Evolutionary conservation across 768 basidiomycete species (phyloP), one percentile per base, ranked within the genome.

Genomic region (Rossbeevera mucosa): DNA sequence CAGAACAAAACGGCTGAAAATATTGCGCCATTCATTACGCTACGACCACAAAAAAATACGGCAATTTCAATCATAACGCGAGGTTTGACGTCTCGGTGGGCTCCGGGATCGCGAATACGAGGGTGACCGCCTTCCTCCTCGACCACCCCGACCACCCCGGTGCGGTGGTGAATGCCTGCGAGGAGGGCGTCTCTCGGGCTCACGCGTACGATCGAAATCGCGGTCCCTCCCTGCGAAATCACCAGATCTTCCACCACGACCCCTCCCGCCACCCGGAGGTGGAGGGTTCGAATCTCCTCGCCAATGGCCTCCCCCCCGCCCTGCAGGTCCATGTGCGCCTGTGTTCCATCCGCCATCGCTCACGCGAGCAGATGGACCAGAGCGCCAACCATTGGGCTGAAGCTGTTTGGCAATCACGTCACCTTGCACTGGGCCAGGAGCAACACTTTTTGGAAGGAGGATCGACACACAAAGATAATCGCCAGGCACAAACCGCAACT

Each of bases 391-490:
- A 54, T 64, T 70, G 11, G 74, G 68, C 70, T 48, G 71, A 68
- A 60, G 65, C 63, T 4, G 71, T 50, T 59, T 53, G 55, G 60
- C 59, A 47, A 73, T 62, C 13, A 76, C 62, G 52, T 86, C 86
- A 6, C 68, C 74, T 3, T 79, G 77, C 16, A 75, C 67, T 5
- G 72, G 75, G 30, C 75, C 75, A 2, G 66, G 58, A 3, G 66
- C 63, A 7, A 67, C 71, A 55, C 80, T 80, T 70, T 88, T 89
- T 13, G 90, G 90, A 38, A 91, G 76, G 25, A 86, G 65, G 22
- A 92, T 82, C n/a, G 86, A 76, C 44, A 91, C 74, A 58, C 82
- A 79, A 33, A 92, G 77, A 59, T 82, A 90, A 62, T 92, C 90
- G 16, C 90, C 90, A 0, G 89, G 88, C 0, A 89, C 77, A 60